A percentile compares a stretch with the other conserved stretches of the same genome.
These are phyloP conservation scores for Cyclostephanos tholiformis DNA, from an alignment of 108 stramenopile species.

Conservation along the genomic window DNA sequence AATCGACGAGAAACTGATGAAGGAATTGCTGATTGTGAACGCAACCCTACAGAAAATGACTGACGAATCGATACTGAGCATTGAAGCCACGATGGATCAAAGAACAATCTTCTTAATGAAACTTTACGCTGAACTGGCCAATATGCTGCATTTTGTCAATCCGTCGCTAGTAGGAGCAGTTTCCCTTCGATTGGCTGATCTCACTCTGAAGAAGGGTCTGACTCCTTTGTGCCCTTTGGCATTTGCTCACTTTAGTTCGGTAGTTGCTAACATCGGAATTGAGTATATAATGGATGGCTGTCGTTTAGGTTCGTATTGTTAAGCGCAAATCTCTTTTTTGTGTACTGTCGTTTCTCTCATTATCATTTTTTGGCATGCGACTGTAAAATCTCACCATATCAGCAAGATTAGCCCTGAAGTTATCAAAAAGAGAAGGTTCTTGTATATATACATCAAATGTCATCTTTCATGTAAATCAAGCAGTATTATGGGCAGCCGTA, in stretches of 20 bases:
- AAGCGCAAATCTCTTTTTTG: not conserved
- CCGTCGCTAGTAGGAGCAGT: conserved; percentile 1
- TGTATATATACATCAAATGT: not conserved
- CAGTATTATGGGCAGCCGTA: conserved; percentile 10
- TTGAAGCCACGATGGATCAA: conserved; percentile 5
- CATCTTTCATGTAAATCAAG: not conserved
- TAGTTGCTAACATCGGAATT: not conserved
- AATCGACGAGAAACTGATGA: not conserved
- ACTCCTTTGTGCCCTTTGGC: conserved; percentile 18
- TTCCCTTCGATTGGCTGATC: conserved; percentile 22
- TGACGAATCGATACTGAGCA: conserved; percentile 18
- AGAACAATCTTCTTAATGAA: conserved; percentile 14
- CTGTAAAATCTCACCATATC: not conserved
- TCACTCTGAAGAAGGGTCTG: conserved; percentile 26
- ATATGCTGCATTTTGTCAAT: not conserved
- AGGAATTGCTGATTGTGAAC: not conserved
- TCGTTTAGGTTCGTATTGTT: conserved; percentile 7
- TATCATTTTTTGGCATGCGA: not conserved
- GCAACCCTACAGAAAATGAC: not conserved
- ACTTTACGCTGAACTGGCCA: conserved; percentile 9
- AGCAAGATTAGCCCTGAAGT: conserved; percentile 9
- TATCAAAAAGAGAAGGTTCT: conserved; percentile 4
- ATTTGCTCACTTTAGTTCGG: conserved; percentile 20
- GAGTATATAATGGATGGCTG: not conserved
- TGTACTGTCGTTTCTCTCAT: not conserved